A percentile compares a stretch with the other conserved stretches of the same genome.
Conservation (phyloP, 441 rosid genomes). For the Omphalea diandra region DNA sequence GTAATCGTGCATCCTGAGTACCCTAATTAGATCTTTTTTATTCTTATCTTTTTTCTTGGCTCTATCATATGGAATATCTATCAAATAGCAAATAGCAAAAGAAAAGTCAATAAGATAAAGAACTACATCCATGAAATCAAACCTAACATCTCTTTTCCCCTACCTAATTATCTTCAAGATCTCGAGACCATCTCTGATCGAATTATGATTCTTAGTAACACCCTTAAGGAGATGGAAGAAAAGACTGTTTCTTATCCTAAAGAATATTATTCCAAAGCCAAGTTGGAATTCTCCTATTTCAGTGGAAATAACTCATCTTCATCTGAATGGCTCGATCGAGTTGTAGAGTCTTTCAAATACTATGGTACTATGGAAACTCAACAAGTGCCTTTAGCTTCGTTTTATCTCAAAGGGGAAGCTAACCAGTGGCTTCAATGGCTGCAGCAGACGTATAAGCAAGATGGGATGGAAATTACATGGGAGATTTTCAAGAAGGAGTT, state of each 20-base stretch:
- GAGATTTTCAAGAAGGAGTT: neutral
- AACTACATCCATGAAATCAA: neutral
- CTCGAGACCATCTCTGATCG: neutral
- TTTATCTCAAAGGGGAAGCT: neutral
- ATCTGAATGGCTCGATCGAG: slow-evolving; percentile 5
- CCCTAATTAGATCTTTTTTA: neutral
- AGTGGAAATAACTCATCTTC: neutral
- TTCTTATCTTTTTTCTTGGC: neutral
- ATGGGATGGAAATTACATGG: neutral
- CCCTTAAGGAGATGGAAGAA: neutral
- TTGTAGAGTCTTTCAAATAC: neutral
- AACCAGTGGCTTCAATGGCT: neutral
- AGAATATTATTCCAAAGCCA: neutral
- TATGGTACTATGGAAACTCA: neutral
- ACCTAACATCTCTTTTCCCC: neutral
- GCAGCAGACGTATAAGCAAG: neutral
- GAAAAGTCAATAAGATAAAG: neutral
- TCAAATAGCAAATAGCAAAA: neutral
- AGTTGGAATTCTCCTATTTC: neutral
- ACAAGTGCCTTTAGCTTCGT: neutral
- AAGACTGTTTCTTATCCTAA: neutral
- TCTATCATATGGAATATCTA: neutral
- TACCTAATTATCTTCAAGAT: neutral
- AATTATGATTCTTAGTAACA: neutral
- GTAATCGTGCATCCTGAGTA: neutral